Percentiles rank a stretch among this genome's conserved stretches.
These are phyloP conservation scores for Prototheca wickerhamii DNA, from an alignment of 163 green algal genomes.

Conservation along the genomic window DNA sequence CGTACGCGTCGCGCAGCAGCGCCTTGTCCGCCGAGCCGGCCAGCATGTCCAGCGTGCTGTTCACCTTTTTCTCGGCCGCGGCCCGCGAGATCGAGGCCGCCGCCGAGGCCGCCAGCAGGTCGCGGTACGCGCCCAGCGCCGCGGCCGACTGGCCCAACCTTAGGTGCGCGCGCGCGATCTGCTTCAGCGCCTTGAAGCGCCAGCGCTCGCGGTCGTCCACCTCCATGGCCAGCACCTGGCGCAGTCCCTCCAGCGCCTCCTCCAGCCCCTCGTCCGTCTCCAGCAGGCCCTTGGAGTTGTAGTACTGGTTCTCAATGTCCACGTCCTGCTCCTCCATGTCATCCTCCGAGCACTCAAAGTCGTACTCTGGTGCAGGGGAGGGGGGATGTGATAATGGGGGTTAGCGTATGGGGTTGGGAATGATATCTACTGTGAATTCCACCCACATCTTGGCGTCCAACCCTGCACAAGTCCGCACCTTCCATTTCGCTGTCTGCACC, in stretches of 20 bases:
- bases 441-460: neutral
- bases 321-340: constrained; percentile 92
- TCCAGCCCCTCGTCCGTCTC: constrained; percentile 62
- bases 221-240: constrained; percentile 90
- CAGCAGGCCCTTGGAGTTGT: constrained; percentile 94
- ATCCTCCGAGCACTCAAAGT: constrained; percentile 94
- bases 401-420: neutral
- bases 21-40: neutral
- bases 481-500: constrained; percentile 2
- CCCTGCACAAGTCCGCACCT: neutral
- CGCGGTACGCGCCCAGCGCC: constrained; percentile 87
- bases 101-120: constrained; percentile 14
- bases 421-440: neutral
- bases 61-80: constrained; percentile 98
- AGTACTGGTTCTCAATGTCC: constrained; percentile 99
- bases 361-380: constrained; percentile 60
- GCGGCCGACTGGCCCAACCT: constrained; percentile 55
- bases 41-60: constrained; percentile 66
- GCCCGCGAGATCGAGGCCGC: constrained; percentile 78
- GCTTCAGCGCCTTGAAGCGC: constrained; percentile 98
- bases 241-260: constrained; percentile 84
- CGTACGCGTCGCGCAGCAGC: constrained; percentile 4
- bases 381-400: neutral
- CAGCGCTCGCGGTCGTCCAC: constrained; percentile 66
- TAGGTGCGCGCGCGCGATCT: constrained; percentile 92